phyloP scores from a whole-genome alignment of 2,329 filamentous ascomycete species.

The Graphilbum sp. region DNA sequence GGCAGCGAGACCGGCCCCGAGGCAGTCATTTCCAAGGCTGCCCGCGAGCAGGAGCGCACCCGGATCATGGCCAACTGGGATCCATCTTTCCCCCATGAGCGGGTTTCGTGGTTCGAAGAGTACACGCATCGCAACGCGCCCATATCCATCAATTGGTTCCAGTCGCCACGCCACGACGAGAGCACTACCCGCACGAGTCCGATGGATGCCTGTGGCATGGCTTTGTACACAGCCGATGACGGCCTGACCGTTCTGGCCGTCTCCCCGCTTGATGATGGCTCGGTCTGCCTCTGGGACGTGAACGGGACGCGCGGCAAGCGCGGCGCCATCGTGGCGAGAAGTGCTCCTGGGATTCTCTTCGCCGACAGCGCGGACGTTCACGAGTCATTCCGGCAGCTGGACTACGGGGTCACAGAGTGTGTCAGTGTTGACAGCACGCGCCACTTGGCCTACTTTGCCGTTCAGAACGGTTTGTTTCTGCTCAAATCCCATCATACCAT shows the following conservation, averaged over 20 bases:
- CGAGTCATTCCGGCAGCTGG: slow-evolving; percentile 44
- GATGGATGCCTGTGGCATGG: slow-evolving; percentile 42
- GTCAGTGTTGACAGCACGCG: slow-evolving; percentile 58
- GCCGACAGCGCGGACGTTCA: slow-evolving; percentile 20
- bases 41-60: slow-evolving; percentile 21
- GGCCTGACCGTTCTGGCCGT: slow-evolving; percentile 39
- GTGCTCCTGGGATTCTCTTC: slow-evolving; percentile 50
- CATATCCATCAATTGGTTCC: slow-evolving; percentile 61
- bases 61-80: slow-evolving; percentile 70
- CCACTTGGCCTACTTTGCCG: slow-evolving; percentile 61
- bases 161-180: slow-evolving; percentile 35
- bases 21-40: not conserved
- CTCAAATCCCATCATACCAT: too few relatives aligned
- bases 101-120: slow-evolving; percentile 72
- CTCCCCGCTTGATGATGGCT: slow-evolving; percentile 71
- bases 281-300: slow-evolving; percentile 75
- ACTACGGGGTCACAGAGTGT: slow-evolving; percentile 60
- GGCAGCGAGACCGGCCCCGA: too few relatives aligned
- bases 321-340: slow-evolving; percentile 50
- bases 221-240: slow-evolving; percentile 40
- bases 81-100: slow-evolving; percentile 54
- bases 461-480: slow-evolving; percentile 52
- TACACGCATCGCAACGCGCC: slow-evolving; percentile 70
- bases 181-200: slow-evolving; percentile 12
- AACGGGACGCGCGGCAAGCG: slow-evolving; percentile 34